Conservation (phyloP, 192 early-diverging fungal species). For the Umbelopsis sp. region DNA sequence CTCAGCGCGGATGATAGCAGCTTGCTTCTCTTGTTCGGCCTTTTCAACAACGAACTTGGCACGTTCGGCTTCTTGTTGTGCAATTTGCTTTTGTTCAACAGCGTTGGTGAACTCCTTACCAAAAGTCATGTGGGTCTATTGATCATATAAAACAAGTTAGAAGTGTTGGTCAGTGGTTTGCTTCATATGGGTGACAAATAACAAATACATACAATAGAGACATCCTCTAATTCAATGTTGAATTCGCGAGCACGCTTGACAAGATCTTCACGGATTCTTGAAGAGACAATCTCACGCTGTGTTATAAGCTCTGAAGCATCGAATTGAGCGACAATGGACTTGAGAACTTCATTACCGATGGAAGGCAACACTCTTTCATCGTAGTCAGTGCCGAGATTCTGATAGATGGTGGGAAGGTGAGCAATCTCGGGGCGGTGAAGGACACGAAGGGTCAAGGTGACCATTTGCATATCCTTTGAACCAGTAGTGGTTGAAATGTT, state of each 20-base stretch:
- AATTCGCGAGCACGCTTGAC: slow-evolving; percentile 93
- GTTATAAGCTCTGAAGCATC: slow-evolving; percentile 98
- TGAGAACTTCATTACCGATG: slow-evolving; percentile 99
- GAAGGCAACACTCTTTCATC: slow-evolving; percentile 97
- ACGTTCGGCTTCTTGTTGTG: slow-evolving; percentile 99
- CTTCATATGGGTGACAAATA: not conserved
- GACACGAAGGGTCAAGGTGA: slow-evolving; percentile 91
- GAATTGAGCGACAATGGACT: slow-evolving; percentile 97
- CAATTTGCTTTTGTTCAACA: slow-evolving; percentile 98
- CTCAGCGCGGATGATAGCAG: slow-evolving; percentile 96
- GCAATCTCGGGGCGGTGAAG: slow-evolving; percentile 84
- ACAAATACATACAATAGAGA: slow-evolving; percentile 81
- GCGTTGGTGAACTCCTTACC: slow-evolving; percentile 99
- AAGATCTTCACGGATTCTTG: slow-evolving; percentile 91
- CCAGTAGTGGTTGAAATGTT: slow-evolving; percentile 99
- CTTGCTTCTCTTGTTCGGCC: slow-evolving; percentile 98
- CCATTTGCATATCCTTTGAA: slow-evolving; percentile 99
- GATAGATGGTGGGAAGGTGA: slow-evolving; percentile 83
- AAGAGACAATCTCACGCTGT: slow-evolving; percentile 94
- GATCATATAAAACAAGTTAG: not conserved
- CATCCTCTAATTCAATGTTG: slow-evolving; percentile 95
- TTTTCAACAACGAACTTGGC: slow-evolving; percentile 95
- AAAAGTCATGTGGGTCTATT: slow-evolving; percentile 95
- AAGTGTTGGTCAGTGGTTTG: not conserved
- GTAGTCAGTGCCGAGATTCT: slow-evolving; percentile 91